Percentiles rank a stretch among this genome's conserved stretches.
phyloP scores from a whole-genome alignment of 345 rosid genomes.

The Garcia nutans region DNA sequence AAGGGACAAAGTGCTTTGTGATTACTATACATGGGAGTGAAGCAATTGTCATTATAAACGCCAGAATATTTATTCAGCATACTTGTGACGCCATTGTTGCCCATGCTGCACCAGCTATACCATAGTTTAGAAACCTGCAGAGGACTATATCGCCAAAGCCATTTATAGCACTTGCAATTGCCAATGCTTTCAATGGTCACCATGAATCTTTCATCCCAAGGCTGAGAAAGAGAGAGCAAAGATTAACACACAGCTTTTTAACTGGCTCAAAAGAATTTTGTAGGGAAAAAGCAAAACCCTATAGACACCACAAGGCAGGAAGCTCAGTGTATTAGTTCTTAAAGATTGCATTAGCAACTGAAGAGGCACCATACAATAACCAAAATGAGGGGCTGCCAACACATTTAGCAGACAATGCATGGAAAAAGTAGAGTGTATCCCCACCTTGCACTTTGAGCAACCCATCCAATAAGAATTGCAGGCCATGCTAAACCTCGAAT shows the following conservation, averaged over 20 bases:
- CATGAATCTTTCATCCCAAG: conserved; percentile 98
- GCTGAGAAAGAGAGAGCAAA: conserved; percentile 39
- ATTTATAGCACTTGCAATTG: conserved; percentile 68
- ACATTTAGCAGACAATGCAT: conserved; percentile 16
- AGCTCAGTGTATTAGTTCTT: conserved; percentile 1
- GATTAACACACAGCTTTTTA: not conserved
- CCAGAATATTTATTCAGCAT: conserved; percentile 20
- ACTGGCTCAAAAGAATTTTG: not conserved
- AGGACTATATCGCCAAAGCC: conserved; percentile 71
- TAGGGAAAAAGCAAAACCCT: not conserved
- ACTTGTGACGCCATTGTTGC: conserved; percentile 96
- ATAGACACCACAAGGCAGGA: not conserved
- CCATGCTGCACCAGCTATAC: conserved; percentile 99
- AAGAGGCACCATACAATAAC: conserved; percentile 11
- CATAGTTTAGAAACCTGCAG: conserved; percentile 72
- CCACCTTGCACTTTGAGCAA: conserved; percentile 96
- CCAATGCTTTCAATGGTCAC: conserved; percentile 88
- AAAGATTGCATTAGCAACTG: not conserved
- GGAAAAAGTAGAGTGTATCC: conserved; percentile 16
- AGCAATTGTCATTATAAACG: not conserved
- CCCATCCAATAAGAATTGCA: conserved; percentile 84
- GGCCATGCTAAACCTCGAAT: conserved; percentile 98
- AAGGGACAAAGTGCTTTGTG: not conserved
- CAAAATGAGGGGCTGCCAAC: conserved; percentile 4
- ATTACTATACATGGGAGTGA: not conserved